phyloP scores from a whole-genome alignment of 2,329 filamentous ascomycete genomes.

The Diaporthe nobilis region DNA sequence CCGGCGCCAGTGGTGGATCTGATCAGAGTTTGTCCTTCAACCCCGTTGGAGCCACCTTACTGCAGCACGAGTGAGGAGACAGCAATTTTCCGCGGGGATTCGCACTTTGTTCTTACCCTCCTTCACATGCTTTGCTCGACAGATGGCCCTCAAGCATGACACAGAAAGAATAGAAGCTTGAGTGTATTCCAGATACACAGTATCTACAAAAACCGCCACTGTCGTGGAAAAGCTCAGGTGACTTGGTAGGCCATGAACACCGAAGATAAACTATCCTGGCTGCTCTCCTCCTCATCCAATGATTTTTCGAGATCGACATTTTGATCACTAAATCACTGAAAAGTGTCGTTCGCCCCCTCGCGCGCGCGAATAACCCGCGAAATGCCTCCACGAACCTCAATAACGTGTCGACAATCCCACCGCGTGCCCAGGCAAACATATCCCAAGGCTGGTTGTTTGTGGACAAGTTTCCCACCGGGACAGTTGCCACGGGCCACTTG shows the following conservation, averaged over 20 bases:
- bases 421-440: slow-evolving; percentile 46
- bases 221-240: not conserved
- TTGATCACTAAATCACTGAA: not conserved
- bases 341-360: not conserved
- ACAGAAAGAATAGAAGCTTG: too few species aligned
- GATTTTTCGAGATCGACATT: not conserved
- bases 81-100: not conserved
- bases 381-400: slow-evolving; percentile 46
- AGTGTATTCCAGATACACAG: not conserved
- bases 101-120: too few species aligned
- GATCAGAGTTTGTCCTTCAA: not conserved
- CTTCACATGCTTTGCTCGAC: too few species aligned
- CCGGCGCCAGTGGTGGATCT: not conserved
- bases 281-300: too few species aligned
- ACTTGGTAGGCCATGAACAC: not conserved
- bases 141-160: too few species aligned
- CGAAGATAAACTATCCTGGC: too few species aligned
- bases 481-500: slow-evolving; percentile 48
- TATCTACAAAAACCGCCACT: not conserved
- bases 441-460: slow-evolving; percentile 48
- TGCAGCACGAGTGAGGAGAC: not conserved
- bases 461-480: slow-evolving; percentile 45
- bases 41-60: too few species aligned
- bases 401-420: slow-evolving; percentile 43
- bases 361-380: slow-evolving; percentile 24